These are phyloP conservation scores for Rhizophagus prolifer DNA, from an alignment of 192 early-diverging fungal species.

Conservation along the genomic window DNA sequence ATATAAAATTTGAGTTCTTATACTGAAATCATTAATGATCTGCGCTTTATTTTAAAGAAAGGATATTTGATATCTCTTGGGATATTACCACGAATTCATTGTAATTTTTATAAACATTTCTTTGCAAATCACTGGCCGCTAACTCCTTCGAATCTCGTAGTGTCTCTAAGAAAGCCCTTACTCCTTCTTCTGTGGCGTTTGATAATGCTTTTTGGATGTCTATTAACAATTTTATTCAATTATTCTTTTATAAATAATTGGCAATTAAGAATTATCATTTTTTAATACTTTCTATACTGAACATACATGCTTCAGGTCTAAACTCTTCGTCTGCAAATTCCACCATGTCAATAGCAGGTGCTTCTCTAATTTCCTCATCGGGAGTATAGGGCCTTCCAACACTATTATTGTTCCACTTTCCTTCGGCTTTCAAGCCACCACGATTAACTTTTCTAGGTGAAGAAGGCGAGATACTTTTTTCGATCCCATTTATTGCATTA, in stretches of 20 bases:
- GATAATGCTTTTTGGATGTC: slow-evolving; percentile 56
- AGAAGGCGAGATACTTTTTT: neutral
- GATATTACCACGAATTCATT: slow-evolving; percentile 83
- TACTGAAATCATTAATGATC: neutral
- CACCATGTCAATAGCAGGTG: slow-evolving; percentile 45
- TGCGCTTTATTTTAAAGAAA: neutral
- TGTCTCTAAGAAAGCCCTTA: slow-evolving; percentile 53
- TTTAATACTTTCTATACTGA: neutral
- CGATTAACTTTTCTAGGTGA: neutral
- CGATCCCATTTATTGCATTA: neutral
- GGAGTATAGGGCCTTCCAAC: neutral
- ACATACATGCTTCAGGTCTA: slow-evolving; percentile 54
- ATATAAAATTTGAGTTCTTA: no score
- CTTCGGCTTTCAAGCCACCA: neutral
- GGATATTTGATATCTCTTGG: slow-evolving; percentile 71
- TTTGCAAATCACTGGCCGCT: slow-evolving; percentile 70
- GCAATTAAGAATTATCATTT: neutral
- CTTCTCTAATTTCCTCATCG: slow-evolving; percentile 19
- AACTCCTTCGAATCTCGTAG: slow-evolving; percentile 65
- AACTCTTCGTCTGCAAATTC: slow-evolving; percentile 55
- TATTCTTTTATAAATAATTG: neutral
- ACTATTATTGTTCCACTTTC: neutral
- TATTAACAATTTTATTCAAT: slow-evolving; percentile 26
- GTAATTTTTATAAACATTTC: slow-evolving; percentile 85
- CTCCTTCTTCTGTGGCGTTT: slow-evolving; percentile 55